Evolutionary conservation across 345 rosid genomes (phyloP).

Genomic region (Kernera saxatilis): DNA sequence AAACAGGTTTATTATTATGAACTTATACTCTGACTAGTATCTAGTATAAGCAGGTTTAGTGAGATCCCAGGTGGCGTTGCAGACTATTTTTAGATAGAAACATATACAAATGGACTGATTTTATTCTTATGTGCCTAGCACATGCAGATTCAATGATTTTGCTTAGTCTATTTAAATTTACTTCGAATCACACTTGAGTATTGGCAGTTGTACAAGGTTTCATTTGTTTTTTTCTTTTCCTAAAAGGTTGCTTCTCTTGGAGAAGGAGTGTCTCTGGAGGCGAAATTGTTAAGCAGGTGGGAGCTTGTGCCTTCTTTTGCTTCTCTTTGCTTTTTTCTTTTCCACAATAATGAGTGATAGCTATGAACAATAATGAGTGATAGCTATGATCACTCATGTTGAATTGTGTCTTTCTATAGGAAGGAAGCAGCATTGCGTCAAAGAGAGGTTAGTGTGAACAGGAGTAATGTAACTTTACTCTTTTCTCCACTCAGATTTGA

Average conservation of each 20-base stretch:
- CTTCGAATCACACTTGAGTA: not conserved
- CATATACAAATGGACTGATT: not conserved
- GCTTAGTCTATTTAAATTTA: not conserved
- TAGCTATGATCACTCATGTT: not conserved
- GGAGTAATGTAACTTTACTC: not conserved
- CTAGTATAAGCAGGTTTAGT: not conserved
- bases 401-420: conserved; percentile 37
- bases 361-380: not conserved
- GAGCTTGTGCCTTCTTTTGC: conserved; percentile 18
- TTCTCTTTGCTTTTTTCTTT: conserved; percentile 13
- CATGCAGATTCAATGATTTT: conserved; percentile 1
- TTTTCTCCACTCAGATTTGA: not conserved
- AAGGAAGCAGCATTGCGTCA: conserved; percentile 89
- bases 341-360: not conserved
- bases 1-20: conserved; percentile 63
- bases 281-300: conserved; percentile 85
- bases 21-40: not conserved
- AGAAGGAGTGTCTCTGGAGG: conserved; percentile 94
- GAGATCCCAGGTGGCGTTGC: not conserved
- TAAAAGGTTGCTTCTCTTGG: conserved; percentile 94
- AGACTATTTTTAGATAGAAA: not conserved
- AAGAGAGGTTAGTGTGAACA: conserved; percentile 59
- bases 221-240: conserved; percentile 19
- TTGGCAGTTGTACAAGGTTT: conserved; percentile 16
- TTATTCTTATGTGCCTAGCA: not conserved